phyloP scores from a whole-genome alignment of 2,329 filamentous ascomycete genomes.

The Clarireedia hainanense region DNA sequence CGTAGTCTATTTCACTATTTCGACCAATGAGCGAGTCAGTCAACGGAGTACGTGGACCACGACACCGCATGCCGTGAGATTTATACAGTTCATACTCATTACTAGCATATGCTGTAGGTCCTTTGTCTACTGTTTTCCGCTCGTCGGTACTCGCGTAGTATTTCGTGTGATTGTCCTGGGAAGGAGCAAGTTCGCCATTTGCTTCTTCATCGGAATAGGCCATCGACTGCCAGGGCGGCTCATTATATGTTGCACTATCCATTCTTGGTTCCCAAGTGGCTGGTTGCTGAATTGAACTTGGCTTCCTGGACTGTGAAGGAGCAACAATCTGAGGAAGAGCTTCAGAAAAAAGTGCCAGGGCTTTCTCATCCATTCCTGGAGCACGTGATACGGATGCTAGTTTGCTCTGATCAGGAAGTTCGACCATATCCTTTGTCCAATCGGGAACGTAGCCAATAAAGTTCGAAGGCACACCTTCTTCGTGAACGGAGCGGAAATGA shows the following conservation, averaged over 20 bases:
- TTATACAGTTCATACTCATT: conserved; percentile 23
- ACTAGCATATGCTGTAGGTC: conserved; percentile 13
- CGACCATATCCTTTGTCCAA: conserved; percentile 55
- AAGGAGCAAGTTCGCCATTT: conserved; percentile 20
- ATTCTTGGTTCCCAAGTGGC: conserved; percentile 2
- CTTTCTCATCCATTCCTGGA: conserved; percentile 49
- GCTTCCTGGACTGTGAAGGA: not conserved
- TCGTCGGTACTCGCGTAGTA: conserved; percentile 21
- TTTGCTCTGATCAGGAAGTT: conserved; percentile 44
- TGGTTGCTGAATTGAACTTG: not conserved
- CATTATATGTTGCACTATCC: not conserved
- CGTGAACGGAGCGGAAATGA: conserved; percentile 42
- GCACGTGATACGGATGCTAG: conserved; percentile 41
- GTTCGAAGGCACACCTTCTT: conserved; percentile 24
- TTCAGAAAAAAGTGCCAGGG: conserved; percentile 42
- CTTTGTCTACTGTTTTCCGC: conserved; percentile 10
- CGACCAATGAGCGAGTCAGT: not conserved
- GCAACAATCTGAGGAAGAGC: conserved; percentile 39
- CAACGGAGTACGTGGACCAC: not conserved
- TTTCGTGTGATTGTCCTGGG: conserved; percentile 26
- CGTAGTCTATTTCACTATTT: not conserved
- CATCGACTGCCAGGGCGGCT: not conserved
- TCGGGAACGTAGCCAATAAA: conserved; percentile 32
- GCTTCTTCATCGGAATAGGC: conserved; percentile 8
- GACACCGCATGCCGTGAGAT: conserved; percentile 16